Evolutionary conservation across 306 rosid genomes (phyloP).

Genomic region (Dalbergia oliveri): DNA sequence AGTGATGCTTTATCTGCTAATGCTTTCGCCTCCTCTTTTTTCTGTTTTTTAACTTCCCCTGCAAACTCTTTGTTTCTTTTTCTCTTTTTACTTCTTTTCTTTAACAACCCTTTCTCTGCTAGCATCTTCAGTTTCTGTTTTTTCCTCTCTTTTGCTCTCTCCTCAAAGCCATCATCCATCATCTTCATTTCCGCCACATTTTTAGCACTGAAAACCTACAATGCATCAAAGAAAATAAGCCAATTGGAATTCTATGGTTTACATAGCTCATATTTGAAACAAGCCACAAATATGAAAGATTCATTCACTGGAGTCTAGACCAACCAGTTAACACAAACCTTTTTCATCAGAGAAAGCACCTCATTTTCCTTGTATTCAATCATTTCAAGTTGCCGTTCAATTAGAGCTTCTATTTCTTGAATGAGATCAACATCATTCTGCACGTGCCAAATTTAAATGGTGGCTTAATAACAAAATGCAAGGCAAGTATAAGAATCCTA

Average conservation of each 20-base stretch:
- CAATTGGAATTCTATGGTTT: neutral
- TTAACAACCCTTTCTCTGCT: slow-evolving; percentile 73
- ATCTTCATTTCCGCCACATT: slow-evolving; percentile 82
- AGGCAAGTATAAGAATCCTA: slow-evolving; percentile 35
- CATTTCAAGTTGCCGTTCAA: slow-evolving; percentile 70
- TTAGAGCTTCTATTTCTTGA: slow-evolving; percentile 71
- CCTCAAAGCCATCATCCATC: slow-evolving; percentile 85
- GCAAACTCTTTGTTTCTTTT: slow-evolving; percentile 51
- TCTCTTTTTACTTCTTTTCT: slow-evolving; percentile 62
- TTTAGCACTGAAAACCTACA: slow-evolving; percentile 82
- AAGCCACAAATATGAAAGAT: slow-evolving; percentile 8
- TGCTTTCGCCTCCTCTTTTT: slow-evolving; percentile 23
- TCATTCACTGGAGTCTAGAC: neutral
- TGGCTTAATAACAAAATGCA: slow-evolving; percentile 24
- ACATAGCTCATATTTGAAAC: slow-evolving; percentile 15
- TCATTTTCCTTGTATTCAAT: slow-evolving; percentile 80
- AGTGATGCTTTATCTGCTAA: slow-evolving; percentile 22
- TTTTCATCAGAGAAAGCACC: slow-evolving; percentile 66
- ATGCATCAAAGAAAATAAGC: slow-evolving; percentile 14
- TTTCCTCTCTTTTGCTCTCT: slow-evolving; percentile 76
- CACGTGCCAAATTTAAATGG: slow-evolving; percentile 40
- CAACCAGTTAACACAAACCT: slow-evolving; percentile 53
- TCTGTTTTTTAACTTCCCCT: slow-evolving; percentile 29
- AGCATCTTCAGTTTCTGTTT: slow-evolving; percentile 70
- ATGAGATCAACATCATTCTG: slow-evolving; percentile 81